phyloP scores from a whole-genome alignment of 2,329 filamentous ascomycete species.

The Curvularia sp. region DNA sequence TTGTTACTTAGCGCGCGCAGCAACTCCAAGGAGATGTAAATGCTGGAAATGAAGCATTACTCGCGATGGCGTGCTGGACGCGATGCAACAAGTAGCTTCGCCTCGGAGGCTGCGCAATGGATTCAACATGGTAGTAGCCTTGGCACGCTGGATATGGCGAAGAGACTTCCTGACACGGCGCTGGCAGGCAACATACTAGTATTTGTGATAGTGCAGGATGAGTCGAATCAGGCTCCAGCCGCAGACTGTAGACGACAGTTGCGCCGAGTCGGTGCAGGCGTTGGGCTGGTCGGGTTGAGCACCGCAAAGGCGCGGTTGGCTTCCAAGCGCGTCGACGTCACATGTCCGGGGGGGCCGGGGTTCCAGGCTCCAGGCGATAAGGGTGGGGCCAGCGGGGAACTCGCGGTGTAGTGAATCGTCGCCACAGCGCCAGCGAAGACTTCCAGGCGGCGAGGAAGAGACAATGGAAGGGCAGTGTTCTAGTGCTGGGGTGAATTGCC shows the following conservation, averaged over 20 bases:
- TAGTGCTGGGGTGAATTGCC: conserved; percentile 3
- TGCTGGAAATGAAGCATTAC: background rate
- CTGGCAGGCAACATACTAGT: background rate
- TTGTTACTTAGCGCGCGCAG: background rate
- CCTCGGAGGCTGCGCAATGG: background rate
- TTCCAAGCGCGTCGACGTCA: conserved; percentile 16
- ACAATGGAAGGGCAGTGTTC: background rate
- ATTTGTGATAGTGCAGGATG: background rate
- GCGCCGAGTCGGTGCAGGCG: conserved; percentile 10
- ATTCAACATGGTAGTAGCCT: background rate
- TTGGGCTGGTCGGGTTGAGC: conserved; percentile 18
- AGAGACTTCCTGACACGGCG: background rate
- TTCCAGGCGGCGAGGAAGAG: background rate
- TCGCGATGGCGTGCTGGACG: background rate
- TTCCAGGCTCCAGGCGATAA: conserved; percentile 34
- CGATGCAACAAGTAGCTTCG: background rate
- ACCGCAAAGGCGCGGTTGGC: conserved; percentile 20
- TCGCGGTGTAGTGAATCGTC: background rate
- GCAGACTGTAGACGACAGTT: background rate
- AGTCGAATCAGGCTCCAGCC: background rate
- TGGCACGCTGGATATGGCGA: background rate
- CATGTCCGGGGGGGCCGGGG: conserved; percentile 6
- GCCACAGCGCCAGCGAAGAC: conserved; percentile 8
- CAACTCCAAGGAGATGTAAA: background rate
- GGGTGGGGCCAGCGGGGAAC: conserved; percentile 34